phyloP scores from a whole-genome alignment of 179 eudicot species.

The Patellifolia procumbens region DNA sequence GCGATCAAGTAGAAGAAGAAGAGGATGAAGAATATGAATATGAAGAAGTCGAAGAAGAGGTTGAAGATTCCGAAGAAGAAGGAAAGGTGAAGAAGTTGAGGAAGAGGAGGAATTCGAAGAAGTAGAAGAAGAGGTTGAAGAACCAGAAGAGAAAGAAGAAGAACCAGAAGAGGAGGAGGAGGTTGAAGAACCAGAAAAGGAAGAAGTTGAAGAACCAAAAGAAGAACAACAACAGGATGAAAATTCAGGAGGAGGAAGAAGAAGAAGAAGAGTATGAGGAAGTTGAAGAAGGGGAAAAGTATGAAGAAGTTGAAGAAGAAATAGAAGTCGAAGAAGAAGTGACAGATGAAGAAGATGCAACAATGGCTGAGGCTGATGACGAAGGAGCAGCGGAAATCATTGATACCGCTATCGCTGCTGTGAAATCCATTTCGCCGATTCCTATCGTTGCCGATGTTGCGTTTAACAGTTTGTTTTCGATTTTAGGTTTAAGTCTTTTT shows the following conservation, averaged over 20 bases:
- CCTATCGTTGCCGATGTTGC: background rate
- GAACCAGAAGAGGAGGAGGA: too few species aligned
- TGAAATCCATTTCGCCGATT: background rate
- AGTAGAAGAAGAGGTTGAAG: too few species aligned
- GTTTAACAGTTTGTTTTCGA: slow-evolving; percentile 6
- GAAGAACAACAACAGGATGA: too few species aligned
- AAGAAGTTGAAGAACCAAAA: too few species aligned
- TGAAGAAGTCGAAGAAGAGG: slow-evolving; percentile 29
- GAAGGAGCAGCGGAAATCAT: background rate
- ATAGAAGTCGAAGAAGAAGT: slow-evolving; percentile 17
- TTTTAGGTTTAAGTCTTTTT: background rate
- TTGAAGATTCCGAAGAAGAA: slow-evolving; percentile 18
- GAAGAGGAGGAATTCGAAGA: slow-evolving; percentile 21
- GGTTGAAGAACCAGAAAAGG: slow-evolving; percentile 15
- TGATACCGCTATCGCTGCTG: background rate
- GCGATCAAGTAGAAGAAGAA: slow-evolving; percentile 3
- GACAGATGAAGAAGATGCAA: slow-evolving; percentile 1
- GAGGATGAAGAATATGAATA: slow-evolving; percentile 27
- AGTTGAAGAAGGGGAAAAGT: slow-evolving; percentile 2
- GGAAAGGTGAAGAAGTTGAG: slow-evolving; percentile 18
- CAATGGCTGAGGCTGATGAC: background rate
- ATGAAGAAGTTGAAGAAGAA: slow-evolving; percentile 10
- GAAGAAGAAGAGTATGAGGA: too few species aligned
- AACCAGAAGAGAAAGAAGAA: too few species aligned
- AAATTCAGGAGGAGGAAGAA: too few species aligned